Percentiles rank a stretch among this genome's conserved stretches.
Conservation (phyloP, 2,329 filamentous ascomycete species). For the Fusarium dimerum region DNA sequence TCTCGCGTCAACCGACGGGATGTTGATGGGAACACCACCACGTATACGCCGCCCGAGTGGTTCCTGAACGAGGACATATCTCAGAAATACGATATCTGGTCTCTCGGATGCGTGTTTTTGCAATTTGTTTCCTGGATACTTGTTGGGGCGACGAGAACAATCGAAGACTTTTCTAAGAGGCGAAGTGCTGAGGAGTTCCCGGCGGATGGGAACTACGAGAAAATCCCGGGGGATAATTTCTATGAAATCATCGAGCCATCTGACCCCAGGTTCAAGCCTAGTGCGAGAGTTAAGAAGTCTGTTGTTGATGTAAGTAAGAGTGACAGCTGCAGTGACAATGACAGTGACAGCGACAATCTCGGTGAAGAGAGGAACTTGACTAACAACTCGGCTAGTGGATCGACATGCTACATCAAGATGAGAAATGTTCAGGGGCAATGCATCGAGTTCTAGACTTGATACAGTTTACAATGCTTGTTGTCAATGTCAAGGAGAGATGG, state of each 20-base stretch:
- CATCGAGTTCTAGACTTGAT: background rate
- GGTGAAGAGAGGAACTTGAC: too few relatives aligned
- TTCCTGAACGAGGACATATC: background rate
- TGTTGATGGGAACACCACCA: background rate
- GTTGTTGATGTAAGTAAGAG: background rate
- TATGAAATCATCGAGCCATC: background rate
- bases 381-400: background rate
- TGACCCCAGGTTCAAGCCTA: background rate
- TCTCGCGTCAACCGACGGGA: background rate
- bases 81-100: conserved; percentile 9
- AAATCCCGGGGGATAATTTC: conserved; percentile 2
- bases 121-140: conserved; percentile 8
- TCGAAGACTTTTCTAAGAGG: background rate
- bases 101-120: conserved; percentile 5
- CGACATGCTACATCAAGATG: background rate
- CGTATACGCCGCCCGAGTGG: conserved; percentile 5
- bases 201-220: background rate
- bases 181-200: background rate
- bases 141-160: background rate
- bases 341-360: background rate
- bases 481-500: background rate
- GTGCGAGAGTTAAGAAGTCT: background rate
- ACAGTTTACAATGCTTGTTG: background rate
- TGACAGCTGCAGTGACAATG: too few relatives aligned
- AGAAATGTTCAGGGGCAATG: background rate